Base-by-base conservation (phyloP, 495 filamentous ascomycete genomes). In the Penicillium flavigenum region DNA sequence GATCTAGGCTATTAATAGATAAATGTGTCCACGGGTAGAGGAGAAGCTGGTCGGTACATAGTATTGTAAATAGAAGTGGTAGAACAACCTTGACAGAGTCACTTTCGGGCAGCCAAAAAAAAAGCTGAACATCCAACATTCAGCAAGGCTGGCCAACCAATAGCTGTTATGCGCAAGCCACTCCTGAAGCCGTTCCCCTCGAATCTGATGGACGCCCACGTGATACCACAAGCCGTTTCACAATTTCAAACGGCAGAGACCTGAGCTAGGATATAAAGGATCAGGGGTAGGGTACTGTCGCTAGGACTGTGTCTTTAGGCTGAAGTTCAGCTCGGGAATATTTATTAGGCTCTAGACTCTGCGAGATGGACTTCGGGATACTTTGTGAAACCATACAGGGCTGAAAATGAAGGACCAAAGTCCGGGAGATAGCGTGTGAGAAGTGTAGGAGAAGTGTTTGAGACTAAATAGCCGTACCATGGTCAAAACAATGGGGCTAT, bases 161-260 rank as follows among this genome's bases (percentile, higher is more conserved):
- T 20, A 34, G 29, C 34, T 36, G 34, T 16, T 19, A 29, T 32
- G n/a, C 6, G 42, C 17, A 44, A 47, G 16, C 11, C n/a, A 51
- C 22, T n/a, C 3, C 6, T 24, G 0, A 47, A 19, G 26, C 44
- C 24, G 17, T 3, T 47, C 52, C 27, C 38, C 39, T 47, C 29
- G 10, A 51, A 41, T 41, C 22, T 8, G 31, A 49, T 51, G 19
- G 9, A 51, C 22, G 5, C 12, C 11, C 50, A 52, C 50, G 50
- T 52, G 53, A 55, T 24, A 55, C 53, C 10, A 27, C 14, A 44
- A 14, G 22, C 5, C 11, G 53, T 55, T 55, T 55, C 53, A 55
- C 32, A 55, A 46, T 38, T 8, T 50, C 3, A 39, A 47, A 54
- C 42, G 45, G 47, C n/a, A 4, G 51, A 14, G 39, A 39, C 26